These are phyloP conservation scores for Neofusicoccum sp. DNA, from an alignment of 2,329 filamentous ascomycete species.

Conservation along the genomic window DNA sequence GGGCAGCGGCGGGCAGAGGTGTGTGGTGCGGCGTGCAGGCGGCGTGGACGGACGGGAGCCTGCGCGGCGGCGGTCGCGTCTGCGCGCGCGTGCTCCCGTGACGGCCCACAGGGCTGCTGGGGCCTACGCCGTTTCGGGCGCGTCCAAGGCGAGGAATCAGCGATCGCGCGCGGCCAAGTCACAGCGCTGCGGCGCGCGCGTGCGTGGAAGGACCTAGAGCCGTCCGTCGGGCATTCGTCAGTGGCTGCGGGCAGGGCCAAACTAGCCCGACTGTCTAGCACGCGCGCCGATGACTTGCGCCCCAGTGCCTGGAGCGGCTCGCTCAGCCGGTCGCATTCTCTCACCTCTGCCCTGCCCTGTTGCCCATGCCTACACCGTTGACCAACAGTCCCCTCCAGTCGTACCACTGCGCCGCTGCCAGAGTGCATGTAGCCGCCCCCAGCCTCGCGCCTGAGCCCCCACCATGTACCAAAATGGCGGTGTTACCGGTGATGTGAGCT, in stretches of 20 bases:
- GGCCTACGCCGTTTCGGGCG: slow-evolving; percentile 4
- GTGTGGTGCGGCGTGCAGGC: background rate
- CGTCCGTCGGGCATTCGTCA: slow-evolving; percentile 14
- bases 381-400: slow-evolving; percentile 16
- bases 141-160: slow-evolving; percentile 7
- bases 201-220: slow-evolving; percentile 15
- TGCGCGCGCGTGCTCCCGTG: background rate
- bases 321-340: slow-evolving; percentile 19
- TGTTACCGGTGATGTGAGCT: slow-evolving; percentile 21
- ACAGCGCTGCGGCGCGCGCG: slow-evolving; percentile 1
- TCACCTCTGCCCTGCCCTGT: slow-evolving; percentile 16
- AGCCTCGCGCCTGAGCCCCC: slow-evolving; percentile 21
- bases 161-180: slow-evolving; percentile 5
- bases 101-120: background rate
- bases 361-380: slow-evolving; percentile 19
- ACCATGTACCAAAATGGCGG: slow-evolving; percentile 39
- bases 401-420: slow-evolving; percentile 18
- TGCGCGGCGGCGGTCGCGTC: background rate
- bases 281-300: slow-evolving; percentile 14
- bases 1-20: background rate
- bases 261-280: slow-evolving; percentile 15
- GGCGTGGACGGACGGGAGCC: background rate
- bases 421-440: slow-evolving; percentile 24
- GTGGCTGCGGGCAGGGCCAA: slow-evolving; percentile 11
- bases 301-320: slow-evolving; percentile 18